Conservation (phyloP, 352 stramenopile genomes). For the Phytophthora pluvialis region DNA sequence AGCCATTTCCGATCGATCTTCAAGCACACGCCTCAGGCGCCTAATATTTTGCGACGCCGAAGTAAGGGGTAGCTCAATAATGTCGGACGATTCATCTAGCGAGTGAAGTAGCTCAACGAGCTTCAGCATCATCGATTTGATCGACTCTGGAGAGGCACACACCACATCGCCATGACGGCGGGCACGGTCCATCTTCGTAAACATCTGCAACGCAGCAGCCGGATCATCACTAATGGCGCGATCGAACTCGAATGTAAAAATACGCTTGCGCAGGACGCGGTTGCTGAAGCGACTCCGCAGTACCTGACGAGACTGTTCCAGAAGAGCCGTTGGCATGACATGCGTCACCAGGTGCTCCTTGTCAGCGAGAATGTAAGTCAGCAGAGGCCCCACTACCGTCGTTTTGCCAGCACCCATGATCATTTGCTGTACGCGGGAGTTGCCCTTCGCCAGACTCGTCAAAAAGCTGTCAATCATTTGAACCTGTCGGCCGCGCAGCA, state of each 20-base stretch:
- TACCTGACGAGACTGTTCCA: constrained; percentile 98
- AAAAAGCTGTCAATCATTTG: constrained; percentile 99
- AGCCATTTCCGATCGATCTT: constrained; percentile 88
- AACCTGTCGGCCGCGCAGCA: constrained; percentile 98
- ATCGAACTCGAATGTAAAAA: constrained; percentile 99
- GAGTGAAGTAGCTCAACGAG: constrained; percentile 95
- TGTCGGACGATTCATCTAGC: constrained; percentile 83
- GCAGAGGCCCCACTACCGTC: constrained; percentile 98
- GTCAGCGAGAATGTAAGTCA: constrained; percentile 98
- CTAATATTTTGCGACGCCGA: constrained; percentile 78
- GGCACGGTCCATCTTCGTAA: constrained; percentile 90
- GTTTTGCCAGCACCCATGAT: constrained; percentile 99
- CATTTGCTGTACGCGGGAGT: constrained; percentile 96
- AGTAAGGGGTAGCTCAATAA: constrained; percentile 64
- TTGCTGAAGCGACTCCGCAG: constrained; percentile 98
- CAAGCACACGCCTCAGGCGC: constrained; percentile 68
- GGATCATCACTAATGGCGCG: constrained; percentile 92
- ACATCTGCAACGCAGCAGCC: constrained; percentile 60
- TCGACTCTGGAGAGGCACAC: constrained; percentile 97
- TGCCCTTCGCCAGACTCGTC: constrained; percentile 71
- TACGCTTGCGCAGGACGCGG: constrained; percentile 96
- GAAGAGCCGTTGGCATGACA: constrained; percentile 98
- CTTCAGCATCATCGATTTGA: constrained; percentile 99
- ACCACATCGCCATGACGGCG: constrained; percentile 95
- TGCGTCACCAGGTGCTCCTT: constrained; percentile 96